Conservation (phyloP, 2,329 filamentous ascomycete genomes). For the Lecanicillium sp. region DNA sequence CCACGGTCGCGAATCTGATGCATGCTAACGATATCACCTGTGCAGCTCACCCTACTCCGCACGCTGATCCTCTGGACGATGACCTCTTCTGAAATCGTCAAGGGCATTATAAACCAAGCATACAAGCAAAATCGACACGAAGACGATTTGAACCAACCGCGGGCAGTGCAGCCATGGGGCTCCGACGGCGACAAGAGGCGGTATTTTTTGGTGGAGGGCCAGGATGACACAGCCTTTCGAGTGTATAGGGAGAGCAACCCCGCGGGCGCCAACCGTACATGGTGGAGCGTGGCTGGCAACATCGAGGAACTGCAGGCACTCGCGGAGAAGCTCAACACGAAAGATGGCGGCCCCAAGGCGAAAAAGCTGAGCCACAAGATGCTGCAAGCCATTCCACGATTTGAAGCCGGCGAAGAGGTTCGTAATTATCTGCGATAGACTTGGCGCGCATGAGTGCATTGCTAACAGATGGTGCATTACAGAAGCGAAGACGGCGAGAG, state of each 20-base stretch:
- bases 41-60: conserved; percentile 73
- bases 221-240: conserved; percentile 89
- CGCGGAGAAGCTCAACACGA: conserved; percentile 66
- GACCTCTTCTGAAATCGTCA: conserved; percentile 78
- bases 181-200: conserved; percentile 83
- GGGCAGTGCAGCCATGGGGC: conserved; percentile 88
- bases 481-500: conserved; percentile 91
- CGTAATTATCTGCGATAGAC: conserved; percentile 20
- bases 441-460: background rate
- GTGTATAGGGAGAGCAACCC: conserved; percentile 92
- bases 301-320: conserved; percentile 79
- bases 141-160: conserved; percentile 71
- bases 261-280: conserved; percentile 66
- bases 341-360: conserved; percentile 76
- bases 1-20: conserved; percentile 4
- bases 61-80: conserved; percentile 85
- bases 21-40: conserved; percentile 13
- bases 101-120: conserved; percentile 72
- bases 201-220: conserved; percentile 89
- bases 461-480: conserved; percentile 17
- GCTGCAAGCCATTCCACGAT: conserved; percentile 71
- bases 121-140: conserved; percentile 87
- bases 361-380: conserved; percentile 75
- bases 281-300: conserved; percentile 86
- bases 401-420: conserved; percentile 90